phyloP scores from a whole-genome alignment of 768 basidiomycete genomes.

The Leccinum obscurum region DNA sequence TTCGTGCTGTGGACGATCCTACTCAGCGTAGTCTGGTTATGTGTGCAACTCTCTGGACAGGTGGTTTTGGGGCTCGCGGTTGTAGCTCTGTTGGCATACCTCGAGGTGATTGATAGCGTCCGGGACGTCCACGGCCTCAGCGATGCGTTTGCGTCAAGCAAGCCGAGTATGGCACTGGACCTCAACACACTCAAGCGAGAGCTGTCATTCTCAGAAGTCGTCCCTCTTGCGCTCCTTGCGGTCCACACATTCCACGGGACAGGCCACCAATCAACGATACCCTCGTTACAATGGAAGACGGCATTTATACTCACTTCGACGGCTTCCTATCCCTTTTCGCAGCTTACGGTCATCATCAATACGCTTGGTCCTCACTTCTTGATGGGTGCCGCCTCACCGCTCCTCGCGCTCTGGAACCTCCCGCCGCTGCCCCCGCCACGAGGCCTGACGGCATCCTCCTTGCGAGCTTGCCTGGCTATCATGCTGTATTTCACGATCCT shows the following conservation, averaged over 20 bases:
- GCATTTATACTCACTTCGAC: conserved; percentile 80
- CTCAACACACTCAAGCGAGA: conserved; percentile 32
- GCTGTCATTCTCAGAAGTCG: conserved; percentile 64
- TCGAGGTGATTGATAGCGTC: conserved; percentile 81
- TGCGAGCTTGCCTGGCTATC: conserved; percentile 61
- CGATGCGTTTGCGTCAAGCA: conserved; percentile 48
- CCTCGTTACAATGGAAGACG: conserved; percentile 93
- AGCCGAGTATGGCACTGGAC: conserved; percentile 45
- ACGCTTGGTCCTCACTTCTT: conserved; percentile 73
- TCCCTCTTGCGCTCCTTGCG: conserved; percentile 74
- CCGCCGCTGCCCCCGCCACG: conserved; percentile 49
- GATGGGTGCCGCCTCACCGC: conserved; percentile 62
- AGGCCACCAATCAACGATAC: conserved; percentile 88
- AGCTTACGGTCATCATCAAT: conserved; percentile 73
- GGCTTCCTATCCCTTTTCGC: conserved; percentile 71
- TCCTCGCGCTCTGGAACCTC: conserved; percentile 83
- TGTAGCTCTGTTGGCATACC: conserved; percentile 67
- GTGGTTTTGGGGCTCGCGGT: conserved; percentile 64
- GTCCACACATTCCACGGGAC: conserved; percentile 81
- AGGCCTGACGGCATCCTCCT: conserved; percentile 36
- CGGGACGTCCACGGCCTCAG: conserved; percentile 65
- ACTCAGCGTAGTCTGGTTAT: conserved; percentile 52
- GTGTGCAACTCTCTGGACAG: conserved; percentile 82
- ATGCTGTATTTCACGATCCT: conserved; percentile 68
- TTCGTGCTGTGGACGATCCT: conserved; percentile 75